Evolutionary conservation across 495 filamentous ascomycete species (phyloP).

Genomic region (Hypoxylon fuscum): DNA sequence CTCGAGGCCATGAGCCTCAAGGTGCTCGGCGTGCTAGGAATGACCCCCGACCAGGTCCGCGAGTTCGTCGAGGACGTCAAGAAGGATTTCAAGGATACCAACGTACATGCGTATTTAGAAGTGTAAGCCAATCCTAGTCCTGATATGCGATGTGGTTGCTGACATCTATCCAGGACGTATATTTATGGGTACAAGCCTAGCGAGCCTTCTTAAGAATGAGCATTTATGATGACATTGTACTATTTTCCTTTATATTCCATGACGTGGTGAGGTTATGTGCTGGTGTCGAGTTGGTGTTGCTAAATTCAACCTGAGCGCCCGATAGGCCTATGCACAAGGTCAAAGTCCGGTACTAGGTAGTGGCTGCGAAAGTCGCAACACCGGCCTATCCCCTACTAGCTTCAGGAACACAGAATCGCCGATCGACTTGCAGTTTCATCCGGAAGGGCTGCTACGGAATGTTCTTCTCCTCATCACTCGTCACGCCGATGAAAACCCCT

Average conservation of each 20-base stretch:
- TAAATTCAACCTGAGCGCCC: too few relatives aligned
- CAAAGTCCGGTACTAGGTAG: too few relatives aligned
- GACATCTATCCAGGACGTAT: slow-evolving; percentile 27
- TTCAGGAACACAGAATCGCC: too few relatives aligned
- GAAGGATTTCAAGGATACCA: slow-evolving; percentile 37
- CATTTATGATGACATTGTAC: neutral
- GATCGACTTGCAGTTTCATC: too few relatives aligned
- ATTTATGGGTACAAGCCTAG: slow-evolving; percentile 35
- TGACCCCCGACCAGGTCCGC: slow-evolving; percentile 35
- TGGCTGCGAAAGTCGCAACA: too few relatives aligned
- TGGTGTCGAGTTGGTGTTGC: too few relatives aligned
- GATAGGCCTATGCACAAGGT: too few relatives aligned
- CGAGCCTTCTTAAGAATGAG: too few relatives aligned
- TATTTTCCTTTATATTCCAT: neutral
- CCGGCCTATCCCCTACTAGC: too few relatives aligned
- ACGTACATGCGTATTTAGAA: slow-evolving; percentile 43
- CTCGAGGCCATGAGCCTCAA: slow-evolving; percentile 44
- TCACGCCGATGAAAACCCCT: too few relatives aligned
- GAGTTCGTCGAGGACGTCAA: slow-evolving; percentile 43
- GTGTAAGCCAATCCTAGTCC: slow-evolving; percentile 35
- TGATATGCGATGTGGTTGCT: neutral
- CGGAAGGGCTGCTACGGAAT: too few relatives aligned
- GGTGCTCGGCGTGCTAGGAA: slow-evolving; percentile 39
- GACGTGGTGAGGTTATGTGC: neutral
- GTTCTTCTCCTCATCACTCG: too few relatives aligned